Base-by-base conservation (phyloP, 768 basidiomycete species). In the Kwoniella dejecticola region DNA sequence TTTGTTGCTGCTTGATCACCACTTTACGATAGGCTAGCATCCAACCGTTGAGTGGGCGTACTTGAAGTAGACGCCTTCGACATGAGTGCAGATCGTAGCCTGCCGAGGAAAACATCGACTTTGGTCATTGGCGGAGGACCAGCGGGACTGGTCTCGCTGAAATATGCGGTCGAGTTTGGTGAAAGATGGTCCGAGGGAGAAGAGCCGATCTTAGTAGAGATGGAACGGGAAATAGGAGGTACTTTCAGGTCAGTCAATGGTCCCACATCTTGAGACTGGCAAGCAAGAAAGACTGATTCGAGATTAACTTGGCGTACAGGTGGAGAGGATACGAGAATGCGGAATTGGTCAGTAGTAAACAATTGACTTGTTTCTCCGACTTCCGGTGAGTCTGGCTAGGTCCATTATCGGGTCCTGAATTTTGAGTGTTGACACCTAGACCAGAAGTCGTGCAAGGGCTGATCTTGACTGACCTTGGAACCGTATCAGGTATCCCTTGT, bases 331-430 rank as follows among this genome's bases (percentile, higher is more conserved):
- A 75, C 29, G 65, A 75, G 53, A 75, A 72, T 60, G 74, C 74
- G 36, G 74, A 75, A 66, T 50, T 75, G 41, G 74, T 75, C 54
- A 82, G 80, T 45, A 84, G 82, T 8, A 88, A 86, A 81, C 88
- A 89, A 13, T 83, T 83, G 77, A 92, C 93, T 83, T 84, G 85
- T 74, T 84, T 83, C 27, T 91, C 89, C n/a, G 92, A 83, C 76
- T 82, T 83, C 59, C 79, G 79, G 44, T 87, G 83, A 57, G 86
- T 88, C 78, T 10, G 41, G 41, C 33, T 36, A 36, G 15, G n/a
- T 19, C 50, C 31, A 52, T 10, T 2, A 19, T 3, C 10, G 15
- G 17, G 12, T 11, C 1, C 27, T 38, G n/a, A n/a, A n/a, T n/a
- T n/a, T n/a, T n/a, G n/a, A n/a, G n/a, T n/a, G n/a, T n/a, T n/a